Evolutionary conservation across 352 stramenopile genomes (phyloP).

Genomic region (Elongisporangium senticosum): DNA sequence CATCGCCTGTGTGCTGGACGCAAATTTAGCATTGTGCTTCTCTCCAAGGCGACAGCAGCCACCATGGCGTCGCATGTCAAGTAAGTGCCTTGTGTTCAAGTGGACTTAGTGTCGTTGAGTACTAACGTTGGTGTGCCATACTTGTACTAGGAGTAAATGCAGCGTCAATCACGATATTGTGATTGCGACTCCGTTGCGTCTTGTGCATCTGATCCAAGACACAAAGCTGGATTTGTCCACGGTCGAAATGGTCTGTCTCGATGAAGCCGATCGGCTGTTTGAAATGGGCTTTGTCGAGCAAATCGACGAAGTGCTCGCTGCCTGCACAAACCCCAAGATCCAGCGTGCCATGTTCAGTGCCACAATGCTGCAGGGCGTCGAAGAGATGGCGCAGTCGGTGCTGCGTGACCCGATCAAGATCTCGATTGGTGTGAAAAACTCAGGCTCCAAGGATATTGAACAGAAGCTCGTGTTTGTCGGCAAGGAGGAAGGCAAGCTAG

Average conservation of each 20-base stretch:
- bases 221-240: slow-evolving; percentile 75
- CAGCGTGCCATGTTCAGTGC: slow-evolving; percentile 97
- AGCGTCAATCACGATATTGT: slow-evolving; percentile 91
- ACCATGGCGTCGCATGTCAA: slow-evolving; percentile 71
- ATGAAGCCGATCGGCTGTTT: slow-evolving; percentile 98
- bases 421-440: slow-evolving; percentile 90
- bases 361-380: slow-evolving; percentile 94
- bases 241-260: slow-evolving; percentile 94
- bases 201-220: slow-evolving; percentile 90
- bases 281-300: slow-evolving; percentile 96
- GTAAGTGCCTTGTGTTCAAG: slow-evolving; percentile 11
- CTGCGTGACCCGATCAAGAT: slow-evolving; percentile 96
- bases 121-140: too few relatives aligned
- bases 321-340: slow-evolving; percentile 80
- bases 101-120: neutral
- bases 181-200: slow-evolving; percentile 94
- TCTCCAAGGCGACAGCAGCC: slow-evolving; percentile 91
- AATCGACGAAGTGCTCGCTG: slow-evolving; percentile 96
- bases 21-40: slow-evolving; percentile 84
- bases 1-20: slow-evolving; percentile 82
- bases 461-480: slow-evolving; percentile 98
- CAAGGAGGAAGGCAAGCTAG: slow-evolving; percentile 98
- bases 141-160: slow-evolving; percentile 54
- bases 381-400: slow-evolving; percentile 94
- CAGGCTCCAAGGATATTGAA: slow-evolving; percentile 84